phyloP scores from a whole-genome alignment of 225 moss, liverwort and hornwort genomes.

The Polytrichum formosum region DNA sequence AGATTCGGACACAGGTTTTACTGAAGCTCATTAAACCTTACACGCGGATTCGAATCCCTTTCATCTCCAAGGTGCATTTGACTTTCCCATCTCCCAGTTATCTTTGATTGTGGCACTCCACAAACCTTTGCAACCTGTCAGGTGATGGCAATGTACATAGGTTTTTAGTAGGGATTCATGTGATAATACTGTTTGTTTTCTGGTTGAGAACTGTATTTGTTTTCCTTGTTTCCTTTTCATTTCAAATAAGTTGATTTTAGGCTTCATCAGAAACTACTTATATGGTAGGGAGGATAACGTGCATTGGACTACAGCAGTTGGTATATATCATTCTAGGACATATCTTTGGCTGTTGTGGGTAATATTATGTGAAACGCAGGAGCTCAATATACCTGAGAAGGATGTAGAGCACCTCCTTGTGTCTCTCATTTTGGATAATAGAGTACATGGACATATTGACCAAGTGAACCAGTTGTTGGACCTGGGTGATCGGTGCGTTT shows the following conservation, averaged over 20 bases:
- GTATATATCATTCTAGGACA: too few species aligned
- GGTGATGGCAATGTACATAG: too few species aligned
- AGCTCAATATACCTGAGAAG: slow-evolving; percentile 79
- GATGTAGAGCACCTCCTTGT: slow-evolving; percentile 79
- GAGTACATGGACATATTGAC: slow-evolving; percentile 81
- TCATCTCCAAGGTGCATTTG: slow-evolving; percentile 56
- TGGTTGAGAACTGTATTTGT: too few species aligned
- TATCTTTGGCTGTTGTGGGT: too few species aligned
- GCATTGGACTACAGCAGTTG: too few species aligned
- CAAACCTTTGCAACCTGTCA: too few species aligned
- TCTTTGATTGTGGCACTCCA: background rate
- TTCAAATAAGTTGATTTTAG: too few species aligned
- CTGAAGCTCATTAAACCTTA: slow-evolving; percentile 86
- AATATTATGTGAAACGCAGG: slow-evolving; percentile 22
- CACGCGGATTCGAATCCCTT: slow-evolving; percentile 74
- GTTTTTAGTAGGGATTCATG: too few species aligned
- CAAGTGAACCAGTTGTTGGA: slow-evolving; percentile 83
- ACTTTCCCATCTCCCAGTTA: background rate
- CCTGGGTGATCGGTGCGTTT: slow-evolving; percentile 60
- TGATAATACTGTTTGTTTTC: too few species aligned
- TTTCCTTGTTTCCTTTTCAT: too few species aligned
- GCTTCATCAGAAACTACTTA: too few species aligned
- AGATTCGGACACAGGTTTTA: slow-evolving; percentile 77
- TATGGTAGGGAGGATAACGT: too few species aligned
- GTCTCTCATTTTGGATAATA: slow-evolving; percentile 70